A percentile compares a stretch with the other conserved stretches of the same genome.
These are phyloP conservation scores for Irpex rosettiformis DNA, from an alignment of 1,284 basidiomycete genomes.

Conservation along the genomic window DNA sequence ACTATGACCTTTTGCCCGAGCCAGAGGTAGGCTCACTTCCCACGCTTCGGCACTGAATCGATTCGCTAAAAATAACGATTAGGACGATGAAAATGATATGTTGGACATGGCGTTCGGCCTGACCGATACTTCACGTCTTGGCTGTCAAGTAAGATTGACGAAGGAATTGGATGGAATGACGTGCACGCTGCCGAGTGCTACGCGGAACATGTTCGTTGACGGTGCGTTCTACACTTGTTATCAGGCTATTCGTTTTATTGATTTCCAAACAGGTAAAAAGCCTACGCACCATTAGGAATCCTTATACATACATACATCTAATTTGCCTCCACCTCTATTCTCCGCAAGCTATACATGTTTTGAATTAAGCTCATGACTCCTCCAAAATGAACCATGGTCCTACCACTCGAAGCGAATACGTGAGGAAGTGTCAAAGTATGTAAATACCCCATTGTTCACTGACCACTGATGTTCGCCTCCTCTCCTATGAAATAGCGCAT, in stretches of 20 bases:
- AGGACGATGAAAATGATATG: conserved; percentile 98
- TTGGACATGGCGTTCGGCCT: conserved; percentile 97
- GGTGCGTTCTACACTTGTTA: conserved; percentile 43
- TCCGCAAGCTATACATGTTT: no score
- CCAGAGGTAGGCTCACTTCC: conserved; percentile 53
- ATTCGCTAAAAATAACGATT: no score
- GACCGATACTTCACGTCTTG: conserved; percentile 86
- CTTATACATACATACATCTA: not conserved
- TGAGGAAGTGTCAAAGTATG: no score
- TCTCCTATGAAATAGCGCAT: no score
- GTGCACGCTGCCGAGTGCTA: conserved; percentile 87
- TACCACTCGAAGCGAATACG: no score
- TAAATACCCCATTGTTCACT: no score
- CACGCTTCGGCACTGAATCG: not conserved
- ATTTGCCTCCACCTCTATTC: no score
- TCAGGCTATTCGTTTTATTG: no score
- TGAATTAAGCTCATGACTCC: not conserved
- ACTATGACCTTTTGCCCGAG: conserved; percentile 85
- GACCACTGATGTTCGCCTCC: no score
- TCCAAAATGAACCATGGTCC: no score
- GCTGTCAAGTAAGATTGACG: conserved; percentile 84
- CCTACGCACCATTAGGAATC: conserved; percentile 40
- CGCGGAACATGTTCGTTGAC: conserved; percentile 96
- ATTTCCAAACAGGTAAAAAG: conserved; percentile 42
- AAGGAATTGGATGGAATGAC: conserved; percentile 84